Conservation (phyloP, 2,329 filamentous ascomycete genomes). For the Sphaerulina musiva region DNA sequence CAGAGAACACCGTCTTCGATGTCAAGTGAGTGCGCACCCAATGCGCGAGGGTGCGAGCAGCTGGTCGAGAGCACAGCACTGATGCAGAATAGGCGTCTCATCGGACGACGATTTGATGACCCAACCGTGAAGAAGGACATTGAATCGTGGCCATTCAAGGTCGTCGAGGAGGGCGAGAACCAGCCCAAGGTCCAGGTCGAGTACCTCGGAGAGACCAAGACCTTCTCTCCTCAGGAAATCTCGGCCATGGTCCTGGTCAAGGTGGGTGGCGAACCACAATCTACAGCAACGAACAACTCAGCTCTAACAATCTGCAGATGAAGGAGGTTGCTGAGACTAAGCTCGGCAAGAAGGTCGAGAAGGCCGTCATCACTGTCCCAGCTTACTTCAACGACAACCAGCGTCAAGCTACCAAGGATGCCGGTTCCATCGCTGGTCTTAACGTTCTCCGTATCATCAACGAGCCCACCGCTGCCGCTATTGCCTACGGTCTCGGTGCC, state of each 20-base stretch:
- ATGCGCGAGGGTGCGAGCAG: neutral
- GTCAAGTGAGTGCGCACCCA: conserved; percentile 56
- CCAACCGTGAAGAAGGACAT: conserved; percentile 97
- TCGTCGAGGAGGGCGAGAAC: conserved; percentile 71
- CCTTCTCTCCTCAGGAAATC: conserved; percentile 96
- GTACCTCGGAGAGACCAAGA: conserved; percentile 91
- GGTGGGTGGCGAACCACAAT: conserved; percentile 49
- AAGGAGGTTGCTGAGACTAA: conserved; percentile 98
- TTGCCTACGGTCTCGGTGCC: conserved; percentile 79
- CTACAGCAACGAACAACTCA: neutral
- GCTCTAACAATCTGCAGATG: conserved; percentile 57
- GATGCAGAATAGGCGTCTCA: conserved; percentile 68
- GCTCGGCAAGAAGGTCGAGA: conserved; percentile 97
- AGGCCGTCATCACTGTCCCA: conserved; percentile 97
- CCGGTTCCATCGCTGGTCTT: conserved; percentile 91
- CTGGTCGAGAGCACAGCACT: conserved; percentile 21
- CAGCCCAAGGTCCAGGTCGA: conserved; percentile 91
- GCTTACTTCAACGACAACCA: conserved; percentile 99
- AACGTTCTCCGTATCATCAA: conserved; percentile 99
- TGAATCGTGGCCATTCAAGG: conserved; percentile 99
- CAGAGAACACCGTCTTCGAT: conserved; percentile 95
- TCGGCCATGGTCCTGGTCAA: conserved; percentile 98
- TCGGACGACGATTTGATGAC: conserved; percentile 92
- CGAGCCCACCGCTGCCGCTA: conserved; percentile 96
- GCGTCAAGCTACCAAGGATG: conserved; percentile 98